These are phyloP conservation scores for Dactylellina leptospora DNA, from an alignment of 2,329 filamentous ascomycete species.

Conservation along the genomic window DNA sequence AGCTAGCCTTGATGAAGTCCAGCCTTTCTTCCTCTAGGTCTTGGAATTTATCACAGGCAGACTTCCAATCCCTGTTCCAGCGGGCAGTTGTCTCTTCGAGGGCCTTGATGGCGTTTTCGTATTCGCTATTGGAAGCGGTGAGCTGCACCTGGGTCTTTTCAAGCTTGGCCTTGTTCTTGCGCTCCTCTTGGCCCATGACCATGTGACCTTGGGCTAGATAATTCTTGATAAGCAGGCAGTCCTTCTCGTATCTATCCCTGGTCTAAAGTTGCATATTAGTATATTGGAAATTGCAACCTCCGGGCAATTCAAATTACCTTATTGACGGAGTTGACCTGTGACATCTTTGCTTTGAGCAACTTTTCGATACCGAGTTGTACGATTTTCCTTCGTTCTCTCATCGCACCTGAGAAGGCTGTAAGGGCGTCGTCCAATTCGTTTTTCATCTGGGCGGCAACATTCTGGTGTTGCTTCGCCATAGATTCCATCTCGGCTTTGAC, in stretches of 20 bases:
- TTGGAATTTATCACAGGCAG: slow-evolving; percentile 96
- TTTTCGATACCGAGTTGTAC: slow-evolving; percentile 94
- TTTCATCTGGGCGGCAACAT: slow-evolving; percentile 92
- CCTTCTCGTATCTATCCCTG: slow-evolving; percentile 93
- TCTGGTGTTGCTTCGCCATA: slow-evolving; percentile 92
- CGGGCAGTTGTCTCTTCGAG: slow-evolving; percentile 92
- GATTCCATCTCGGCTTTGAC: slow-evolving; percentile 88
- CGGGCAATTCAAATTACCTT: slow-evolving; percentile 70
- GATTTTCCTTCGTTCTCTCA: slow-evolving; percentile 97
- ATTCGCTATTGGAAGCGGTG: slow-evolving; percentile 88
- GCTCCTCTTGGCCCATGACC: slow-evolving; percentile 99
- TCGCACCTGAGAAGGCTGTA: slow-evolving; percentile 86
- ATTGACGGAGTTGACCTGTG: slow-evolving; percentile 89
- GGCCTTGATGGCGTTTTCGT: slow-evolving; percentile 89
- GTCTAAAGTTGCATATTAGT: slow-evolving; percentile 66
- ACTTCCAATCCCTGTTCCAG: slow-evolving; percentile 99
- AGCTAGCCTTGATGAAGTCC: slow-evolving; percentile 95
- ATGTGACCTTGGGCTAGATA: slow-evolving; percentile 98
- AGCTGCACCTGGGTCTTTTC: slow-evolving; percentile 98
- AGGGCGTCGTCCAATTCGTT: slow-evolving; percentile 93
- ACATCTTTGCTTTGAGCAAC: slow-evolving; percentile 87
- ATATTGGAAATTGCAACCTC: slow-evolving; percentile 22
- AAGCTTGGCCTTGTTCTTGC: slow-evolving; percentile 97
- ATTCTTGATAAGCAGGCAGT: slow-evolving; percentile 97
- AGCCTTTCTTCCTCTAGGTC: slow-evolving; percentile 96